Conservation (phyloP, 371 early-diverging fungal species). For the Lichtheimia corymbifera region DNA sequence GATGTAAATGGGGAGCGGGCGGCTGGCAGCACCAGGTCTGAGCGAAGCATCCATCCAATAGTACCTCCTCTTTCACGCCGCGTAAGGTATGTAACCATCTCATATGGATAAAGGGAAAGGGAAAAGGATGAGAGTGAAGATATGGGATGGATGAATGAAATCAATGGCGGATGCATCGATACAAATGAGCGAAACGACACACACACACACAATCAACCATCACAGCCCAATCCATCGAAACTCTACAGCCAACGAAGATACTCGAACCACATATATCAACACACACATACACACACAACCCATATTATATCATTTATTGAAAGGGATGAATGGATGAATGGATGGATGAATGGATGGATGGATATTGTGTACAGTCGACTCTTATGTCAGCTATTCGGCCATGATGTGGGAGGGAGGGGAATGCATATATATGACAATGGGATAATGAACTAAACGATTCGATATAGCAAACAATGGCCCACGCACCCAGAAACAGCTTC, state of each 20-base stretch:
- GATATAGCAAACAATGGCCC: slow-evolving; percentile 10
- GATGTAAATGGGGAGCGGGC: too few species aligned
- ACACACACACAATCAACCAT: not conserved
- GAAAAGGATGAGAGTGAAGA: not conserved
- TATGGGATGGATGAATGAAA: slow-evolving; percentile 2
- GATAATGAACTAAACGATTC: not conserved
- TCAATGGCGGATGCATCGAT: not conserved
- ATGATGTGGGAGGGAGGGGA: not conserved
- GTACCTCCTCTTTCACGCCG: slow-evolving; percentile 1
- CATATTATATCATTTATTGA: not conserved
- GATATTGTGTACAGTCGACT: not conserved
- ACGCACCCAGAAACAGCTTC: slow-evolving; percentile 72
- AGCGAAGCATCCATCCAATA: too few species aligned
- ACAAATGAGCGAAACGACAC: not conserved
- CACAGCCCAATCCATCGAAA: not conserved
- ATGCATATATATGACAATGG: not conserved
- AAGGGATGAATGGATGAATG: slow-evolving; percentile 5
- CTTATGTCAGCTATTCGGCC: too few species aligned
- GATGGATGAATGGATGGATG: slow-evolving; percentile 4
- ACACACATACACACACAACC: not conserved
- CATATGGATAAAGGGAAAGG: not conserved
- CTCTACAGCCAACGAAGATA: not conserved
- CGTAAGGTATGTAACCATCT: not conserved
- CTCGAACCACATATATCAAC: not conserved
- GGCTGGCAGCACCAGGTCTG: too few species aligned